phyloP scores from a whole-genome alignment of 1,284 basidiomycete genomes.

The Ustilago curta region DNA sequence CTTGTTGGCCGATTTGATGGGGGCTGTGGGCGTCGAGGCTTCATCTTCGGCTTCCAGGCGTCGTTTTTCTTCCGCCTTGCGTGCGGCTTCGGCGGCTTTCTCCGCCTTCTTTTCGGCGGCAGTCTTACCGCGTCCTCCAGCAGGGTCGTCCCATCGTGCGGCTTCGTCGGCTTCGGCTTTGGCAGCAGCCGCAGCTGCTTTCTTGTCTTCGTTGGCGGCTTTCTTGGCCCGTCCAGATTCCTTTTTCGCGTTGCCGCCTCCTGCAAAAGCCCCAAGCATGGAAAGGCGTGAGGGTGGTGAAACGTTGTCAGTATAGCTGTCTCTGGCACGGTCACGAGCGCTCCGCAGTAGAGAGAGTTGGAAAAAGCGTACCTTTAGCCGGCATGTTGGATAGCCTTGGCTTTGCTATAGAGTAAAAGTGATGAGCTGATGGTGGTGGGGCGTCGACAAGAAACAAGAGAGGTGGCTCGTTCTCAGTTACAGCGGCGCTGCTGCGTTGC shows the following conservation, averaged over 20 bases:
- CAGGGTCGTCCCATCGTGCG: conserved; percentile 77
- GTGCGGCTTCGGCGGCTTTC: conserved; percentile 70
- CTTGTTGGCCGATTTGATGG: conserved; percentile 75
- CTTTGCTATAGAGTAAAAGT: neutral
- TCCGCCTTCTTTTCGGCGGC: conserved; percentile 82
- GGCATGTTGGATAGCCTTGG: conserved; percentile 16
- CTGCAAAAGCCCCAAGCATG: neutral
- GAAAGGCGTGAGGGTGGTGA: too few species aligned
- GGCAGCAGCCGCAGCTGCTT: conserved; percentile 75
- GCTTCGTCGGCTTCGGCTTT: conserved; percentile 79
- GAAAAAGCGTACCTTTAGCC: conserved; percentile 26
- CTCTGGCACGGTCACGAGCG: too few species aligned
- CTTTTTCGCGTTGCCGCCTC: conserved; percentile 52
- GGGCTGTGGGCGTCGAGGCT: conserved; percentile 75
- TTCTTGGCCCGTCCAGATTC: conserved; percentile 77
- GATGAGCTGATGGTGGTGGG: neutral
- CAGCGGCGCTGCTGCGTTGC: too few species aligned
- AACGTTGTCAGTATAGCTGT: too few species aligned
- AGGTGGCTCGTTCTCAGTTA: neutral
- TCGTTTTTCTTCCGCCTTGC: conserved; percentile 72
- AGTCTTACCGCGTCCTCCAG: conserved; percentile 75
- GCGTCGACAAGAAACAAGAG: neutral
- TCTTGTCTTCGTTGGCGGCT: conserved; percentile 88
- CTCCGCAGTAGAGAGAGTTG: neutral
- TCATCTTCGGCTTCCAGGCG: conserved; percentile 83